Evolutionary conservation across 768 basidiomycete species (phyloP).

Genomic region (Lentinula aciculospora): DNA sequence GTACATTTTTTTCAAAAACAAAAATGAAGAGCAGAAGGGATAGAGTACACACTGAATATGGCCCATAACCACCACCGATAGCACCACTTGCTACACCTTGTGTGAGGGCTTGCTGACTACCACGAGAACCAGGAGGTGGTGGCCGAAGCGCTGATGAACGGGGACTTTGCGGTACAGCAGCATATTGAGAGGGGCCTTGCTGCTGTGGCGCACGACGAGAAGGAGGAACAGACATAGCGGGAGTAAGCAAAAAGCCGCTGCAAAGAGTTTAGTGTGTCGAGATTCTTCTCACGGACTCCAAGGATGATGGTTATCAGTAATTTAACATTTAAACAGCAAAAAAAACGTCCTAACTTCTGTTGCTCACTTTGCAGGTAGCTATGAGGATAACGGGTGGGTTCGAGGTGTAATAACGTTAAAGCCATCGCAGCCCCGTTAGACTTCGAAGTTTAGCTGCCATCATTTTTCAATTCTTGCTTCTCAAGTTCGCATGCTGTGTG

Average conservation of each 20-base stretch:
- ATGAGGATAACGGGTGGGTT: not conserved
- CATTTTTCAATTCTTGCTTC: not conserved
- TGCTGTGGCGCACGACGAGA: constrained; percentile 38
- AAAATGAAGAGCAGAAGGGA: constrained; percentile 6
- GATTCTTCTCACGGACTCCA: not conserved
- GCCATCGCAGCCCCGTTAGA: not conserved
- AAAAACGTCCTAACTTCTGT: not conserved
- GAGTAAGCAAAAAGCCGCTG: not conserved
- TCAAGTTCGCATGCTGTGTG: not conserved
- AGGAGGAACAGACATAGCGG: constrained; percentile 23
- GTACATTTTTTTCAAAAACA: constrained; percentile 10
- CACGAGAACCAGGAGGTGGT: constrained; percentile 19
- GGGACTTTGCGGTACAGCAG: constrained; percentile 52
- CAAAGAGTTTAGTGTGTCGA: constrained; percentile 2
- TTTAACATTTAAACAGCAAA: not conserved
- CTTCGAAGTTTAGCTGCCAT: not conserved
- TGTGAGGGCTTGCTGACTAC: constrained; percentile 41
- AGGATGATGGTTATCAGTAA: not conserved
- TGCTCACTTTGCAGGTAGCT: too few species aligned
- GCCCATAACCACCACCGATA: constrained; percentile 79
- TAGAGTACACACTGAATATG: constrained; percentile 64
- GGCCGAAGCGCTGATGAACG: constrained; percentile 17
- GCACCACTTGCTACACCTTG: constrained; percentile 76
- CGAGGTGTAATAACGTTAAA: not conserved
- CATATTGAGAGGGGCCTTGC: constrained; percentile 47